Evolutionary conservation across 208 protist species (phyloP), one percentile per base, ranked within the genome.

Genomic region (Crithidia sp.): DNA sequence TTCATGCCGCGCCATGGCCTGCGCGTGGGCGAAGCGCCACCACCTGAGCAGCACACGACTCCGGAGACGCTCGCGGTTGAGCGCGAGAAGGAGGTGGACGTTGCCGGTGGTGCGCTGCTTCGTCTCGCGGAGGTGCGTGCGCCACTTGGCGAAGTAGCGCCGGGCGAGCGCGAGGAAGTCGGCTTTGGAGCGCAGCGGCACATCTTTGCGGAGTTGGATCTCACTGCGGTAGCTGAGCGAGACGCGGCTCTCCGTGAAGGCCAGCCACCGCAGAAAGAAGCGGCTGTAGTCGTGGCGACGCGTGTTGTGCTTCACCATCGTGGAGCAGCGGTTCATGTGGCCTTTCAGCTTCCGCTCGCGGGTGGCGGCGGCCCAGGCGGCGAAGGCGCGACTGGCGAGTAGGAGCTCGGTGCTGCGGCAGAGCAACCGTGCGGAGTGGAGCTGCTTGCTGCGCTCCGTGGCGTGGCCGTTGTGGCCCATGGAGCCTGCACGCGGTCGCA

Each of bases 241-340:
- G 19, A 67, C 63, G 9, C 73, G 56, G 0, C 61, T 65, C 62
- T 90, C 86, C 4, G 83, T 77, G 28, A 57, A 74, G 55, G 80
- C 75, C 40, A 93, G 78, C 91, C 91, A 95, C 37, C 80, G 82
- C n/a, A 92, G 17, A 57, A 93, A 91, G 49, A 84, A 83, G 40
- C 59, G 61, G 37, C 66, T 72, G 57, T 87, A 89, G 55, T 67
- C 68, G 9, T 74, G 75, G 19, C 85, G 84, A 8, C 82, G 43
- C n/a, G 59, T 74, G 52, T 72, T 75, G 71, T 87, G 82, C 71
- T 92, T 92, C 57, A 95, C 71, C 47, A 86, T 62, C 3, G 67
- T 85, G 9, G 91, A 78, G 66, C 91, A 95, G 28, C 88, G 78
- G 64, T 83, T 86, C 54, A 92, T 70, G 74, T 95, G 91, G 0